Base-by-base conservation (phyloP, 306 rosid genomes). In the Elaeagnus macrophylla region DNA sequence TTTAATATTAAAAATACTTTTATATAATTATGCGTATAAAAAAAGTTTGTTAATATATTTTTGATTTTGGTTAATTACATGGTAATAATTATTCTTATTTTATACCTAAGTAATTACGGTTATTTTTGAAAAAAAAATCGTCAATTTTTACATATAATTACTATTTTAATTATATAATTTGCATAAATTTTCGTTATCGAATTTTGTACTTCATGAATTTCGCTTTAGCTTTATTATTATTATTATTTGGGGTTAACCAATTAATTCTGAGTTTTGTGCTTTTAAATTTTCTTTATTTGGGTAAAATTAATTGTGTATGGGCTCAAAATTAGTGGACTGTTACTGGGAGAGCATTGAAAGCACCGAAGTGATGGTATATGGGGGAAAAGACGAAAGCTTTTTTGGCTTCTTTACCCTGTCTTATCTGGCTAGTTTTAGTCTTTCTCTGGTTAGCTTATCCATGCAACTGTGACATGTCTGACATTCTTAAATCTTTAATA, bases 141-240 rank as follows among this genome's bases (percentile, higher is more conserved):
- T n/a, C n/a, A n/a, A n/a, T n/a, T n/a, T n/a, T n/a, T n/a, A n/a
- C n/a, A n/a, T n/a, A n/a, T n/a, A n/a, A n/a, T n/a, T n/a, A n/a
- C n/a, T n/a, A n/a, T n/a, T n/a, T n/a, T n/a, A n/a, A n/a, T n/a
- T n/a, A n/a, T n/a, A n/a, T n/a, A 67, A 43, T 85, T 89, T 89
- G 78, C 95, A 89, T 61, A 81, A 72, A 69, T 56, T 46, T 70
- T 56, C 19, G 68, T 74, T 75, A 61, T 64, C 72, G 48, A 63
- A 66, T 57, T 54, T 71, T 70, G 75, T 51, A 53, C 66, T 46
- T 72, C 45, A 13, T 32, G 39, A 52, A 25, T 41, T 37, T 40
- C 9, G 15, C 32, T 54, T 10, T 38, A 37, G 58, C 19, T 57
- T 32, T 8, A 38, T 9, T 58, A 12, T 50, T 16, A 12, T 45